Evolutionary conservation across 768 basidiomycete genomes (phyloP), one percentile per base, ranked within the genome.

Genomic region (Pholiota molesta): DNA sequence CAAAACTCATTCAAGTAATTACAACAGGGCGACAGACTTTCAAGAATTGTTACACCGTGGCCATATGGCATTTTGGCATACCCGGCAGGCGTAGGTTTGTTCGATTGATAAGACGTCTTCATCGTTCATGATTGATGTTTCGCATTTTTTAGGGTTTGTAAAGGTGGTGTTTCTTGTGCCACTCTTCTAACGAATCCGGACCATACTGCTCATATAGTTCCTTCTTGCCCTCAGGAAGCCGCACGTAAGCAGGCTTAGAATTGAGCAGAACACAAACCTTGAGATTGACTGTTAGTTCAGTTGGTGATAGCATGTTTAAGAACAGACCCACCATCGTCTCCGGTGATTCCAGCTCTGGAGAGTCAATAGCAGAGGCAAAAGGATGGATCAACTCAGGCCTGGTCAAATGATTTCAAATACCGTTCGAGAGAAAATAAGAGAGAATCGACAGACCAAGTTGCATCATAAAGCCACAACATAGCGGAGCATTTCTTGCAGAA

Each of bases 301-400:
- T 13, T 16, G 3, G 13, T 31, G 1, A 37, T 37, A 37, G 1
- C 7, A 37, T 37, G 19, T 55, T 11, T 26, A 49, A 16, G 3
- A 42, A 57, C 40, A 57, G 33, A 39, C 79, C 60, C 54, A 87
- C 87, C 80, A 88, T 71, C 14, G 77, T 77, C 13, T 81, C 74
- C 2, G 87, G 85, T 0, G 67, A 62, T 37, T 81, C 79, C 14
- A 89, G 78, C n/a, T 82, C 77, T 2, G 86, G 87, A 4, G 78
- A 79, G 59, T 89, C 88, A 54, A 89, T 87, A 0, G 81, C 87
- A 29, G 86, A 86, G 9, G 88, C 88, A 63, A 89, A 90, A 3
- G 88, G 88, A 59, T 89, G 88, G 35, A 90, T 75, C 0, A 84
- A 67, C 28, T 88, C 84, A 0, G 87, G 86, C 87, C 87, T 89